Conservation (phyloP, 2,329 filamentous ascomycete species). For the Colletotrichum phormii region DNA sequence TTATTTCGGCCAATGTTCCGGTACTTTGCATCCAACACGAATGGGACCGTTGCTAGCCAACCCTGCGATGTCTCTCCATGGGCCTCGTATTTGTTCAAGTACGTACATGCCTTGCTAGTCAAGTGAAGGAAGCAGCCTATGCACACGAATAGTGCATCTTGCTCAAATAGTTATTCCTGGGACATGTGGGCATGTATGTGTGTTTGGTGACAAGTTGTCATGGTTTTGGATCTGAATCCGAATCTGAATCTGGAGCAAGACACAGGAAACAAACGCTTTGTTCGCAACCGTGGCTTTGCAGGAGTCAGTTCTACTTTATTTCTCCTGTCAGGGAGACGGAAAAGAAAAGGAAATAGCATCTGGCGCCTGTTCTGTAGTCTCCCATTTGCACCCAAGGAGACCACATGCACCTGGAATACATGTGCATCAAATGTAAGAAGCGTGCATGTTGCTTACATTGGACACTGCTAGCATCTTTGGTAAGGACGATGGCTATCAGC, state of each 20-base stretch:
- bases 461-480: neutral
- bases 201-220: neutral
- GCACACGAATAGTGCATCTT: neutral
- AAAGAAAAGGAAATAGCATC: neutral
- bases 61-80: neutral
- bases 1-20: constrained; percentile 20
- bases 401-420: neutral
- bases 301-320: neutral
- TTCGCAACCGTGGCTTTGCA: neutral
- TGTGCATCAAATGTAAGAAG: neutral
- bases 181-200: neutral
- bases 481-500: neutral
- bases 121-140: neutral
- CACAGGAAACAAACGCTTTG: neutral
- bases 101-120: neutral
- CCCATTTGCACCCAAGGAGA: neutral
- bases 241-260: neutral
- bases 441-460: neutral
- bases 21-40: neutral
- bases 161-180: neutral
- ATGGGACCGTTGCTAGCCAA: constrained; percentile 7
- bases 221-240: neutral
- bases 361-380: neutral
- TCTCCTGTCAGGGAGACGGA: neutral
- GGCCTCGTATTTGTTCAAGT: neutral